Conservation (phyloP, 805 yeast species). For the Candida quercuum region DNA sequence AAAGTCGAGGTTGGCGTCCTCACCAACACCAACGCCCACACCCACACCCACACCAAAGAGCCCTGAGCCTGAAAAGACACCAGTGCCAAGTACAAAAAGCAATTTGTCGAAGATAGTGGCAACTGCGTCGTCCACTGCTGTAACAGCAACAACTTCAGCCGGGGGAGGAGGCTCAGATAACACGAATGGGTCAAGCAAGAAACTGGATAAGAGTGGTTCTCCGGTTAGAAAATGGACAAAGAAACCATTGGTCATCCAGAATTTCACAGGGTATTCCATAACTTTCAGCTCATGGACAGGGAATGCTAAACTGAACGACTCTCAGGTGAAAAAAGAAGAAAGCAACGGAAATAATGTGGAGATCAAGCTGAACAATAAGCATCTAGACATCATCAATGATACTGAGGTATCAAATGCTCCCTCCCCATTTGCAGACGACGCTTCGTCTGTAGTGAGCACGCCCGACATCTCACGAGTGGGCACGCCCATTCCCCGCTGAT, state of each 20-base stretch:
- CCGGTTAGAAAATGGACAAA: conserved; percentile 41
- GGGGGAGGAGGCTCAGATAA: conserved; percentile 13
- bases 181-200: no score
- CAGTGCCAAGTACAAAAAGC: conserved; percentile 3
- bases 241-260: conserved; percentile 31
- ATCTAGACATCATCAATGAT: conserved; percentile 5
- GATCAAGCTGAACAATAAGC: conserved; percentile 18
- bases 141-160: background rate
- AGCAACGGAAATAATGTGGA: conserved; percentile 16
- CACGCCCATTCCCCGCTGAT: conserved; percentile 7
- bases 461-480: conserved; percentile 18
- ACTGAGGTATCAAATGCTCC: conserved; percentile 18
- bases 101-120: background rate
- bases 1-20: background rate
- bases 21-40: conserved; percentile 1
- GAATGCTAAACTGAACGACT: conserved; percentile 7
- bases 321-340: conserved; percentile 1
- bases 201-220: conserved; percentile 37
- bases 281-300: conserved; percentile 35
- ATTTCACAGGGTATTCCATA: conserved; percentile 41
- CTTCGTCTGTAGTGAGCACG: conserved; percentile 14
- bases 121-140: background rate
- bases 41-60: conserved; percentile 12
- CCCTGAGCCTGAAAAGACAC: conserved; percentile 5
- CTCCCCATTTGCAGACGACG: conserved; percentile 18